phyloP scores from a whole-genome alignment of 257 asterid genomes.

The Anisodus acutangulus region DNA sequence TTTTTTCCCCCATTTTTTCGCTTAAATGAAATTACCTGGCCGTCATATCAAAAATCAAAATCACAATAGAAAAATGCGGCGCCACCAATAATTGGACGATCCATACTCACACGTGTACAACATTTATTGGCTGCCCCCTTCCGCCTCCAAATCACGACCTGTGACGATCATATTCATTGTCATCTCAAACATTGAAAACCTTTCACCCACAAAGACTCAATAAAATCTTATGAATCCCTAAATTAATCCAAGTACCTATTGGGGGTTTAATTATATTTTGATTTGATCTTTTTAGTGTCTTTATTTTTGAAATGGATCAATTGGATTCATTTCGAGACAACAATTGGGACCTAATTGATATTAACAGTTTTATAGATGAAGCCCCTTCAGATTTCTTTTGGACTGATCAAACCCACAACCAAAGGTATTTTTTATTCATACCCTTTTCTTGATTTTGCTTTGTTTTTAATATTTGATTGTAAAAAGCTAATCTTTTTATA shows the following conservation, averaged over 20 bases:
- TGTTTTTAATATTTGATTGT: background rate
- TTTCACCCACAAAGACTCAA: background rate
- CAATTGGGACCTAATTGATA: constrained; percentile 60
- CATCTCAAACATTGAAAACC: background rate
- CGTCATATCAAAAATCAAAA: background rate
- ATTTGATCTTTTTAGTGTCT: constrained; percentile 29
- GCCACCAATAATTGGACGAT: constrained; percentile 23
- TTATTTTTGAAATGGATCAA: constrained; percentile 39
- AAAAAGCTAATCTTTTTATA: background rate
- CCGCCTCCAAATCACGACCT: background rate
- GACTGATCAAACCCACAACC: constrained; percentile 46
- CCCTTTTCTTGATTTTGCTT: background rate
- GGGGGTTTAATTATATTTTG: background rate
- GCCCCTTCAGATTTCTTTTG: constrained; percentile 47
- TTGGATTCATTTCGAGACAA: constrained; percentile 47
- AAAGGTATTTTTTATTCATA: constrained; percentile 37
- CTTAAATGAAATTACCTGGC: background rate
- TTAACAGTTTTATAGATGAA: constrained; percentile 52
- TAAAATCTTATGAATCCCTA: background rate
- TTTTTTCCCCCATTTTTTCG: too few species aligned
- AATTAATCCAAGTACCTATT: background rate
- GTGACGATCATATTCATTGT: constrained; percentile 1
- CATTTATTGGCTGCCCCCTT: background rate
- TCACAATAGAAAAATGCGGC: background rate
- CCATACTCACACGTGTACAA: background rate